Base-by-base conservation (phyloP, 2,329 filamentous ascomycete species). In the Botryotinia calthae region DNA sequence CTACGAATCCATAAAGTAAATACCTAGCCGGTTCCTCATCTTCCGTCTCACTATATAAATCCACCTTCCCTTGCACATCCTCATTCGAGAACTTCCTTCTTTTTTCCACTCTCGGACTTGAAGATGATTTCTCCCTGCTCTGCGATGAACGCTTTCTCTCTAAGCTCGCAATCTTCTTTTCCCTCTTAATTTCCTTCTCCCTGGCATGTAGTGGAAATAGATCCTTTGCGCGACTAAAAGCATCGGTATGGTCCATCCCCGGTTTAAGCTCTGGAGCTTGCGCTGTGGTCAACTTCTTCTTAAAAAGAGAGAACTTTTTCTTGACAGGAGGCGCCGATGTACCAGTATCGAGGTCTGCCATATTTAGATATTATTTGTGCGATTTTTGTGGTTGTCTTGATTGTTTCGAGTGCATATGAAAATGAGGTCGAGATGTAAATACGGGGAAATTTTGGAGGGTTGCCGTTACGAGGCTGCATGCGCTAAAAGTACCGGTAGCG, bases 221-320 rank as follows among this genome's bases (percentile, higher is more conserved):
- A 66, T 85, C 83, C 73, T 83, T 82, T 48, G 83, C 83, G 69
- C 85, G 83, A 56, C 84, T 84, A 76, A 87, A 88, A 74, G 87
- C 84, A 18, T 85, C 83, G 20, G 81, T 73, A 25, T 74, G 76
- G 42, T 81, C 77, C n/a, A 75, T 74, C 40, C 81, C 79, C 5
- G 70, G 51, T 73, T 83, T 82, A 44, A 78, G 78, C 37, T 82
- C 79, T 40, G 79, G 80, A n/a, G 70, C 66, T 70, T 74, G 72
- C 25, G 85, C 84, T 84, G 85, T 87, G 34, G 83, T 80, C 64
- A 86, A 84, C 75, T 86, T 51, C 70, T 67, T 87, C 68, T 86
- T 88, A 81, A 90, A 90, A 28, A 88, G 83, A 0, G 84, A 84
- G 56, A 82, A 71, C 76, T 81, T 77, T 75, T 81, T 77, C 16